phyloP scores from a whole-genome alignment of 2,329 filamentous ascomycete species.

The Parastagonospora nodorum region DNA sequence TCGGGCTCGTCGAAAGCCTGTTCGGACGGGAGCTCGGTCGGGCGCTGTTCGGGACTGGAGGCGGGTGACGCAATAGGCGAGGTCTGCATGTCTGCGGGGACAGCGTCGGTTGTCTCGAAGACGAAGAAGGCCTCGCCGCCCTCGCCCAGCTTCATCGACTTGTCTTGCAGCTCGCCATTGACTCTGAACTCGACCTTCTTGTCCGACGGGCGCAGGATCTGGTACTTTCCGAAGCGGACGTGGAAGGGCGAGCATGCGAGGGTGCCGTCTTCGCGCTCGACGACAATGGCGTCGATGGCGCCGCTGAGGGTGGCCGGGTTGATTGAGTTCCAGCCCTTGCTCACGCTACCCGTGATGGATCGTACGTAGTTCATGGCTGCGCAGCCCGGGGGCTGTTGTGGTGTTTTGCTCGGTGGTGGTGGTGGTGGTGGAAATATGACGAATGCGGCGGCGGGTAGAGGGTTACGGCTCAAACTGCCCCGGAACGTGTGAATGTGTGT shows the following conservation, averaged over 20 bases:
- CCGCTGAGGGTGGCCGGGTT: slow-evolving; percentile 97
- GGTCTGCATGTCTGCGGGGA: slow-evolving; percentile 92
- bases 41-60: slow-evolving; percentile 74
- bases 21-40: slow-evolving; percentile 51
- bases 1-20: slow-evolving; percentile 70
- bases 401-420: neutral
- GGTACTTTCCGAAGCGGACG: slow-evolving; percentile 98
- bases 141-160: slow-evolving; percentile 97
- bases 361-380: slow-evolving; percentile 91
- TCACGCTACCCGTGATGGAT: slow-evolving; percentile 92
- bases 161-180: slow-evolving; percentile 89
- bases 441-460: neutral
- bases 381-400: slow-evolving; percentile 29
- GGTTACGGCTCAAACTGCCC: neutral
- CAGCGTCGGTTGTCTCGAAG: slow-evolving; percentile 89
- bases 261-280: slow-evolving; percentile 88
- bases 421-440: neutral
- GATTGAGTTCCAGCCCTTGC: slow-evolving; percentile 99
- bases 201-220: slow-evolving; percentile 88
- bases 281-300: slow-evolving; percentile 98
- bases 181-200: slow-evolving; percentile 99
- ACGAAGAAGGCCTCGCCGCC: slow-evolving; percentile 98
- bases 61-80: slow-evolving; percentile 90
- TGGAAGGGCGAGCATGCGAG: slow-evolving; percentile 96
- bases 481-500: neutral